phyloP scores from a whole-genome alignment of 257 asterid genomes.

The Parsonsia alboflavescens region DNA sequence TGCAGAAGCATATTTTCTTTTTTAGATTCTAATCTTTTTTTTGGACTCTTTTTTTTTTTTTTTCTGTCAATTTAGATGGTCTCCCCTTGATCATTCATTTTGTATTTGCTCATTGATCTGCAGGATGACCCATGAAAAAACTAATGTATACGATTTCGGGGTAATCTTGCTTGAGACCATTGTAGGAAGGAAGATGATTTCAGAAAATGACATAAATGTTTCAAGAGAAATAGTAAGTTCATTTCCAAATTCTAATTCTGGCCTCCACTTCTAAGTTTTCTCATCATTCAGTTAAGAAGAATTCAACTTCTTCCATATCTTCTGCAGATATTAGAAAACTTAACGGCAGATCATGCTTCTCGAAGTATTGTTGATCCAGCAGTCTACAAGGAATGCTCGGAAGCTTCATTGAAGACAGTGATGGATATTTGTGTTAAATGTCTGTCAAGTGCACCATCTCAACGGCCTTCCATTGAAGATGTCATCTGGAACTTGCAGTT shows the following conservation, averaged over 20 bases:
- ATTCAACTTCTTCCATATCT: neutral
- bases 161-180: conserved; percentile 78
- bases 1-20: neutral
- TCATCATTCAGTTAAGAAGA: no score
- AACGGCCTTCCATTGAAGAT: conserved; percentile 78
- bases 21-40: neutral
- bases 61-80: neutral
- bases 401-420: conserved; percentile 57
- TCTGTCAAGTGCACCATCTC: conserved; percentile 38
- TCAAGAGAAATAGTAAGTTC: conserved; percentile 63
- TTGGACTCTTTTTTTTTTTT: no score
- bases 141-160: conserved; percentile 70
- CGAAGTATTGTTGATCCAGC: conserved; percentile 65
- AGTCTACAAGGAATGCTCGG: conserved; percentile 64
- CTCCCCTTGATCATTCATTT: neutral
- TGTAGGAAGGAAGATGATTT: conserved; percentile 52
- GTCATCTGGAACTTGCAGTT: conserved; percentile 83
- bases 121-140: conserved; percentile 45
- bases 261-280: no score
- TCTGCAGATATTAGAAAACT: conserved; percentile 57
- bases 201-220: conserved; percentile 38
- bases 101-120: neutral
- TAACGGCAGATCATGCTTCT: conserved; percentile 40
- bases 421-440: conserved; percentile 69
- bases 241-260: no score